Conservation (phyloP, 495 filamentous ascomycete species). For the Echria macrotheca region DNA sequence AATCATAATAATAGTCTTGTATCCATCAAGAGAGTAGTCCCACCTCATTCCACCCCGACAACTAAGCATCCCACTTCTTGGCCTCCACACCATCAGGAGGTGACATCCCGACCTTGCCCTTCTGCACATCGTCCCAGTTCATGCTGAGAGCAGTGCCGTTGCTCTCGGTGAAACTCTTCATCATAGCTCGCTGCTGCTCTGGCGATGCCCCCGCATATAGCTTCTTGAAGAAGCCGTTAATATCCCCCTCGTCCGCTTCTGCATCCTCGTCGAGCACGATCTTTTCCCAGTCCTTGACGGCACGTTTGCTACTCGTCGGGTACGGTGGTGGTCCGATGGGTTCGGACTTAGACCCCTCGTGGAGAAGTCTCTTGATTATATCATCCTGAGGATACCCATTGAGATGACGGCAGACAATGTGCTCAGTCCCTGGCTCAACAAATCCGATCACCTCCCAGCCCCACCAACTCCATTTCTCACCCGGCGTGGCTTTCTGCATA, state of each 20-base stretch:
- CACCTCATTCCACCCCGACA: no score
- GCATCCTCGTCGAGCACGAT: conserved; percentile 47
- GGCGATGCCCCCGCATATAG: conserved; percentile 73
- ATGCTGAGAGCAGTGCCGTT: conserved; percentile 92
- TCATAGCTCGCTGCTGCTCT: conserved; percentile 87
- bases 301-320: conserved; percentile 79
- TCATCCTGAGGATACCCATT: no score
- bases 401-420: no score
- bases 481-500: conserved; percentile 60
- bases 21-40: no score
- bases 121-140: conserved; percentile 81
- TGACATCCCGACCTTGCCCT: conserved; percentile 61
- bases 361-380: background rate
- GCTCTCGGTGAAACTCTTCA: conserved; percentile 94
- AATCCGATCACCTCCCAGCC: conserved; percentile 23
- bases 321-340: conserved; percentile 51
- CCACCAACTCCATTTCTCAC: conserved; percentile 67
- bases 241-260: conserved; percentile 63
- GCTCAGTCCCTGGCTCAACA: background rate
- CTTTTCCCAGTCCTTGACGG: conserved; percentile 91
- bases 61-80: conserved; percentile 66
- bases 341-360: background rate
- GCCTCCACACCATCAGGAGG: conserved; percentile 74
- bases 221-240: conserved; percentile 86
- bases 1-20: no score